Evolutionary conservation across 371 early-diverging fungal species (phyloP).

Genomic region (Mortierella sp.): DNA sequence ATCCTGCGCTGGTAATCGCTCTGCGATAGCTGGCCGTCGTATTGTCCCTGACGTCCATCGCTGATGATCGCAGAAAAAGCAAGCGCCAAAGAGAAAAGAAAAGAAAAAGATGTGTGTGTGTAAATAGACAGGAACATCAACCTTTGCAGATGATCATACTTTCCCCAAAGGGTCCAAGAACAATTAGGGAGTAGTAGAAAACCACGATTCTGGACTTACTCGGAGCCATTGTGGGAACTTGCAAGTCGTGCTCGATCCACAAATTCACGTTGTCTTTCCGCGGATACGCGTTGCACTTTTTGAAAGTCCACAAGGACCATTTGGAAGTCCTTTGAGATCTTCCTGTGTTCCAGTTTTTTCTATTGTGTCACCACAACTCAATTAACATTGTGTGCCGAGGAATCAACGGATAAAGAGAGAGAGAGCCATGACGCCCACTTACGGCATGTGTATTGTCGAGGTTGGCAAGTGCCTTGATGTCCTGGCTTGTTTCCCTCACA

Average conservation of each 20-base stretch:
- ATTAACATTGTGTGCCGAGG: neutral
- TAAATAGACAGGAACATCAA: slow-evolving; percentile 1
- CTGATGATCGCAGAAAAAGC: neutral
- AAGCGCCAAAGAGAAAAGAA: neutral
- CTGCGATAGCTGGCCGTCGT: slow-evolving; percentile 69
- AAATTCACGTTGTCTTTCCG: slow-evolving; percentile 87
- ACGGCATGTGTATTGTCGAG: slow-evolving; percentile 53
- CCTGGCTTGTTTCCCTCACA: slow-evolving; percentile 79
- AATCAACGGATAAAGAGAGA: neutral
- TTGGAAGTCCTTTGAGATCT: slow-evolving; percentile 94
- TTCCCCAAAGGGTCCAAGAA: neutral
- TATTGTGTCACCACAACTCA: slow-evolving; percentile 23
- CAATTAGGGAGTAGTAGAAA: neutral
- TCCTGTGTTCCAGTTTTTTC: slow-evolving; percentile 80
- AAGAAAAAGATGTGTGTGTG: neutral
- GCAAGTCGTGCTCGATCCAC: slow-evolving; percentile 76
- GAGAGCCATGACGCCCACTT: slow-evolving; percentile 11
- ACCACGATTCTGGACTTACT: too few species aligned
- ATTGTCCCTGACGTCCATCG: slow-evolving; percentile 60
- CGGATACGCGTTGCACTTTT: slow-evolving; percentile 81
- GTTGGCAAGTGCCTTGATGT: slow-evolving; percentile 76
- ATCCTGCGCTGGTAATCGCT: slow-evolving; percentile 70
- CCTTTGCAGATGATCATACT: neutral
- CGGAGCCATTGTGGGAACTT: slow-evolving; percentile 53
- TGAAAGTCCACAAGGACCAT: slow-evolving; percentile 91